Conservation (phyloP, 441 rosid species). For the Aquilaria agallochum region DNA sequence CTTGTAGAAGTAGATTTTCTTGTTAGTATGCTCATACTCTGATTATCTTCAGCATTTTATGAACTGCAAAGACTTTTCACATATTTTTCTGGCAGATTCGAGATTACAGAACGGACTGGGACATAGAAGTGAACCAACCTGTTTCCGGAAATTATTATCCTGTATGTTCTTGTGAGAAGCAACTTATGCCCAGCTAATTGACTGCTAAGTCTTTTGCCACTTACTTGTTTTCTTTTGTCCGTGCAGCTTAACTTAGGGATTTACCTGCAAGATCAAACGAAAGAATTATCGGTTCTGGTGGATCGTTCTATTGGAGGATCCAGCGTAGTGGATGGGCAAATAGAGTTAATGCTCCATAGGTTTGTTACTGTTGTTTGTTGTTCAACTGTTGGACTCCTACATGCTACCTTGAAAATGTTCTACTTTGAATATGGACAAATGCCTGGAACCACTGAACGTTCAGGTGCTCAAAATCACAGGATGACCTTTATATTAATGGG, state of each 20-base stretch:
- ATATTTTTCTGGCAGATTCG: slow-evolving; percentile 59
- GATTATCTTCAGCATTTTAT: slow-evolving; percentile 8
- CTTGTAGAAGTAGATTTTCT: slow-evolving; percentile 9
- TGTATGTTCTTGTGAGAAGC: slow-evolving; percentile 36
- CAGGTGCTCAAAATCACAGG: background rate
- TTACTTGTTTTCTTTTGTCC: slow-evolving; percentile 8
- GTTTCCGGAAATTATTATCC: slow-evolving; percentile 98
- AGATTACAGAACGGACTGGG: slow-evolving; percentile 91
- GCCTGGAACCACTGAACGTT: background rate
- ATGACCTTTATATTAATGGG: background rate
- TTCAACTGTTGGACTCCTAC: slow-evolving; percentile 2
- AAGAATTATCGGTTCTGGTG: slow-evolving; percentile 86
- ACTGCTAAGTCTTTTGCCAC: background rate
- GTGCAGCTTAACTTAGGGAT: slow-evolving; percentile 91
- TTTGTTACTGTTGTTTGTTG: slow-evolving; percentile 13
- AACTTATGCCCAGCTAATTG: slow-evolving; percentile 3
- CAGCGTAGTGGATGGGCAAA: slow-evolving; percentile 83
- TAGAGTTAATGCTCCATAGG: slow-evolving; percentile 99
- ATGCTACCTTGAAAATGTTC: background rate
- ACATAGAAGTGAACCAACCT: slow-evolving; percentile 91
- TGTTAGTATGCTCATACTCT: slow-evolving; percentile 3
- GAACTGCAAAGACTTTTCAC: slow-evolving; percentile 7
- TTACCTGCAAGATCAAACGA: slow-evolving; percentile 62
- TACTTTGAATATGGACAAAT: background rate
- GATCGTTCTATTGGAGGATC: slow-evolving; percentile 95